These are phyloP conservation scores for Gyrodon lividus DNA, from an alignment of 768 basidiomycete species.

Conservation along the genomic window DNA sequence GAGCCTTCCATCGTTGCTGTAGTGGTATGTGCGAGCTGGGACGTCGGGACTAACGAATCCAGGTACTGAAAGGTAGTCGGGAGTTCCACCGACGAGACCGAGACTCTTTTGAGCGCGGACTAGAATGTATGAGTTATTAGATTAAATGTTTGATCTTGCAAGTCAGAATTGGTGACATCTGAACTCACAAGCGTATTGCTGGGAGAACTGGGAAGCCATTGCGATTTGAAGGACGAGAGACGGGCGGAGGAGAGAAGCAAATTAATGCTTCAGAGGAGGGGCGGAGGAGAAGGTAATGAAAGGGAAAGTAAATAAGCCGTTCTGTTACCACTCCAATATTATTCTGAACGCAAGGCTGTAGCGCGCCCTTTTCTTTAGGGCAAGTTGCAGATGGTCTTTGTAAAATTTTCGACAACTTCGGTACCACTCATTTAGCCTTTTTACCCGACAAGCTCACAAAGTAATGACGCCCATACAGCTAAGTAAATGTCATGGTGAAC, in stretches of 20 bases:
- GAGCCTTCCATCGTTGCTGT: constrained; percentile 84
- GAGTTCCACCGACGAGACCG: constrained; percentile 80
- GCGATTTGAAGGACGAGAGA: constrained; percentile 30
- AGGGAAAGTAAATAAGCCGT: constrained; percentile 20
- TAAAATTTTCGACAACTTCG: neutral
- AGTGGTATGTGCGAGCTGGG: constrained; percentile 72
- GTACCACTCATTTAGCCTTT: neutral
- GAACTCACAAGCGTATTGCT: constrained; percentile 85
- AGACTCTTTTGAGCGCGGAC: constrained; percentile 94
- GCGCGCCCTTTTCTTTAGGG: constrained; percentile 17
- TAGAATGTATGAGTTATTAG: constrained; percentile 32
- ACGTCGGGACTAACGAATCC: constrained; percentile 67
- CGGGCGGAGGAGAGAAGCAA: constrained; percentile 60
- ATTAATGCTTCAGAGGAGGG: constrained; percentile 67
- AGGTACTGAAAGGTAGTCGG: constrained; percentile 65
- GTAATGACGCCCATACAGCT: too few relatives aligned
- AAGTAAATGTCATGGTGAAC: too few relatives aligned
- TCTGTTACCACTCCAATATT: neutral
- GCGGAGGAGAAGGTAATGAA: constrained; percentile 19
- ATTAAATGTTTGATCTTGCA: constrained; percentile 12
- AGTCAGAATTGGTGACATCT: neutral
- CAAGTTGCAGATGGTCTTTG: constrained; percentile 3
- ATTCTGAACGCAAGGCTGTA: constrained; percentile 1
- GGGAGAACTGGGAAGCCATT: constrained; percentile 75
- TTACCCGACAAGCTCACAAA: too few relatives aligned